phyloP scores from a whole-genome alignment of 495 filamentous ascomycete species.

The Penicillium psychrofluorescens region DNA sequence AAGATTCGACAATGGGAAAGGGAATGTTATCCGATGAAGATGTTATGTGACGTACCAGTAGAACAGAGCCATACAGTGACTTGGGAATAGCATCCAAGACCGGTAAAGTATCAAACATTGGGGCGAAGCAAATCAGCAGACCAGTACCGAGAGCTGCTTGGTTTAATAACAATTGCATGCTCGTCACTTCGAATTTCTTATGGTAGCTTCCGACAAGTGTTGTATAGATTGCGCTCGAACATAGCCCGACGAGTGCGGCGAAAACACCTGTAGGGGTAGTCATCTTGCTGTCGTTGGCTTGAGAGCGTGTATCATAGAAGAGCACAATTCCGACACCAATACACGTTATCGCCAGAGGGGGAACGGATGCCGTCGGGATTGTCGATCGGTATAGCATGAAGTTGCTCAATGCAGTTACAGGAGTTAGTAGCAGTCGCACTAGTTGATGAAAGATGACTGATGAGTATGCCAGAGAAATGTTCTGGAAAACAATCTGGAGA shows the following conservation, averaged over 20 bases:
- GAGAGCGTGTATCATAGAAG: conserved; percentile 60
- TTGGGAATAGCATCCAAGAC: conserved; percentile 40
- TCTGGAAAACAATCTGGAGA: conserved; percentile 68
- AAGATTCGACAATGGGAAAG: too few relatives aligned
- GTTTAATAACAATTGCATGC: conserved; percentile 68
- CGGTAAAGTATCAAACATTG: conserved; percentile 58
- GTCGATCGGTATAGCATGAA: conserved; percentile 54
- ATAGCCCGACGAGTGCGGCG: conserved; percentile 56
- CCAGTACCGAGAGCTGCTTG: conserved; percentile 59
- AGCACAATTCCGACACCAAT: conserved; percentile 61
- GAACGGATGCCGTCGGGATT: conserved; percentile 40
- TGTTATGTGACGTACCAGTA: conserved; percentile 24
- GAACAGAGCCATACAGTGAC: conserved; percentile 15
- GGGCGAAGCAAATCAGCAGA: conserved; percentile 57
- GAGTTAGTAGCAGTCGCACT: conserved; percentile 63
- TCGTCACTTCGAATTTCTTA: conserved; percentile 56
- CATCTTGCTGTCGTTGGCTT: conserved; percentile 30
- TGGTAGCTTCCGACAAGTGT: conserved; percentile 64
- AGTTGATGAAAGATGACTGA: conserved; percentile 72
- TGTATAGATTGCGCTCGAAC: conserved; percentile 61
- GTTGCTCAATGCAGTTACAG: conserved; percentile 60
- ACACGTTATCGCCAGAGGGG: conserved; percentile 56
- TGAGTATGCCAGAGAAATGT: conserved; percentile 63
- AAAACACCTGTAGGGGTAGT: conserved; percentile 52
- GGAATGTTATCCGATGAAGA: too few relatives aligned